These are phyloP conservation scores for Sphagnurus paluster DNA, from an alignment of 1,284 basidiomycete genomes.

Conservation along the genomic window DNA sequence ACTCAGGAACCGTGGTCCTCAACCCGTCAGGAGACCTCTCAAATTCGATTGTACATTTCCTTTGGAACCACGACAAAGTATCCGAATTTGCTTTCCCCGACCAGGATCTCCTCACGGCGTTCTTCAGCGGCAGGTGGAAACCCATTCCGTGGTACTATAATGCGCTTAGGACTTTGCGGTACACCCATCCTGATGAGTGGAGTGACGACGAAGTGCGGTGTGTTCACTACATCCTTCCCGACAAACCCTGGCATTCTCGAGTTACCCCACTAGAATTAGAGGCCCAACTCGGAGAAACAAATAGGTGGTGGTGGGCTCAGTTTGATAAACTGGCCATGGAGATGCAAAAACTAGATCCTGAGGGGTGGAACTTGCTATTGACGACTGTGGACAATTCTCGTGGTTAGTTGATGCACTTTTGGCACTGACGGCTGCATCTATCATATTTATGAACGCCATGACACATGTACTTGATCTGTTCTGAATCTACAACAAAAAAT, in stretches of 20 bases:
- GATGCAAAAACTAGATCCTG: constrained; percentile 44
- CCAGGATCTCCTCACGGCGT: constrained; percentile 86
- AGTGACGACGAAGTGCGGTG: constrained; percentile 75
- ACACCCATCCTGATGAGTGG: constrained; percentile 74
- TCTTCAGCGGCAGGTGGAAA: constrained; percentile 76
- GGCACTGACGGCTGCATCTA: background rate
- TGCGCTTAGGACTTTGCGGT: constrained; percentile 77
- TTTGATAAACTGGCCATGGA: constrained; percentile 53
- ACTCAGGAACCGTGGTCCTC: constrained; percentile 88
- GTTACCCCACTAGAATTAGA: constrained; percentile 28
- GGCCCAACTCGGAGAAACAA: constrained; percentile 45
- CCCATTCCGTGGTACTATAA: constrained; percentile 85
- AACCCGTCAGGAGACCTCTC: constrained; percentile 68
- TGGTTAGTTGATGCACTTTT: constrained; percentile 4
- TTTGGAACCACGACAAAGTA: constrained; percentile 71
- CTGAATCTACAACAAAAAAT: constrained; percentile 74
- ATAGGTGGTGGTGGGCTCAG: constrained; percentile 79
- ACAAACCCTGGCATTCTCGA: constrained; percentile 75
- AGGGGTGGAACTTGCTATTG: constrained; percentile 53
- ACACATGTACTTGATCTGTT: constrained; percentile 88
- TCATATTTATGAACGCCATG: constrained; percentile 68
- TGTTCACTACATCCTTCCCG: constrained; percentile 72
- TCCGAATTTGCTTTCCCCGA: constrained; percentile 83
- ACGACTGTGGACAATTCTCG: constrained; percentile 42
- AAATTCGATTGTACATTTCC: constrained; percentile 53